Evolutionary conservation across 495 filamentous ascomycete genomes (phyloP).

Genomic region (Platismatia glauca): DNA sequence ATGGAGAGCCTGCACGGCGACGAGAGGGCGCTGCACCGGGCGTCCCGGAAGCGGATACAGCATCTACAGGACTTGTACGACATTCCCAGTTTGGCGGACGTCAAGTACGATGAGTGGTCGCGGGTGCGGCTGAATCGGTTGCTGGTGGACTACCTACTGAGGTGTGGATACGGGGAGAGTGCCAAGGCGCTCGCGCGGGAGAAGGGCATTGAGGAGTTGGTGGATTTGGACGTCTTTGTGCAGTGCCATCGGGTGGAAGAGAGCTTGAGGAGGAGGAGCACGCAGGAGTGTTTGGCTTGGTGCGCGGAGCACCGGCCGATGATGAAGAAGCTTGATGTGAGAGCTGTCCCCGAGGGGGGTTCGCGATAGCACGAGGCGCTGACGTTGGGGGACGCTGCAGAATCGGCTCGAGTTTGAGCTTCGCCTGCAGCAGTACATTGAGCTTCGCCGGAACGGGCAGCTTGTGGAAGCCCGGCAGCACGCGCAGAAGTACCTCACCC

Average conservation of each 20-base stretch:
- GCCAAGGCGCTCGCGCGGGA: slow-evolving; percentile 64
- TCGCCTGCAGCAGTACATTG: slow-evolving; percentile 91
- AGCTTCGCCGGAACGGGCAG: slow-evolving; percentile 66
- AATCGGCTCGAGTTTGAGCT: slow-evolving; percentile 89
- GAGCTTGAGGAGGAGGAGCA: slow-evolving; percentile 59
- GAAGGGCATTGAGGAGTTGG: slow-evolving; percentile 65
- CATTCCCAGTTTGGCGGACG: slow-evolving; percentile 77
- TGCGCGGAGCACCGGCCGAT: slow-evolving; percentile 85
- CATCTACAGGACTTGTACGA: slow-evolving; percentile 72
- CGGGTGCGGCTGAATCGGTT: slow-evolving; percentile 70
- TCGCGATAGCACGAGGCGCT: slow-evolving; percentile 17
- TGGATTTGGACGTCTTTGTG: slow-evolving; percentile 83
- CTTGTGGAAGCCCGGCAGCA: slow-evolving; percentile 69
- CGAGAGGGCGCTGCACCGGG: slow-evolving; percentile 61
- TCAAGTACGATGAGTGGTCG: slow-evolving; percentile 90
- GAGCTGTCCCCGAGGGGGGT: neutral
- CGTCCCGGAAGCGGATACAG: slow-evolving; percentile 63
- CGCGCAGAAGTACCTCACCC: slow-evolving; percentile 68
- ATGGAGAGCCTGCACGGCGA: slow-evolving; percentile 68
- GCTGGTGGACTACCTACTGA: slow-evolving; percentile 80
- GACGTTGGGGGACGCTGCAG: slow-evolving; percentile 35
- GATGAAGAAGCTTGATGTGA: slow-evolving; percentile 72
- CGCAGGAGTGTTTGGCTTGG: slow-evolving; percentile 75
- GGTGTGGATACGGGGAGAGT: slow-evolving; percentile 72
- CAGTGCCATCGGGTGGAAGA: slow-evolving; percentile 67